Evolutionary conservation across 2,329 filamentous ascomycete species (phyloP), one percentile per base, ranked within the genome.

Genomic region (Xylaria arbuscula): DNA sequence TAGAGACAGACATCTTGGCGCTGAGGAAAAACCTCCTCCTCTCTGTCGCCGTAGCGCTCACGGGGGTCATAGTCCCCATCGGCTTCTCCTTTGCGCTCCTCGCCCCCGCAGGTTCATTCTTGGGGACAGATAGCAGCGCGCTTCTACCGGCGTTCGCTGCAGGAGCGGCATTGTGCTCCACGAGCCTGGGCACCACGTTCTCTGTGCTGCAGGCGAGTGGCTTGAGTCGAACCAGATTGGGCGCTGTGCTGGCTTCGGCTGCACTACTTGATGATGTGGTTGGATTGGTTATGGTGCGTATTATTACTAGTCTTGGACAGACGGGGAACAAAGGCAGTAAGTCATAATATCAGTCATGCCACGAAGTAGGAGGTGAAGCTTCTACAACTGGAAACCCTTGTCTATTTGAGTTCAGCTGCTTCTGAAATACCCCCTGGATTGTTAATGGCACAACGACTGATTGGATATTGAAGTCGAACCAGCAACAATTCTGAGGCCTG

Each of bases 241-340:
- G 93, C 81, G 65, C 88, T 80, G 87, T 96, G 0, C 83, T 94
- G 0, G 87, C 88, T 2, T 90, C 87, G 67, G 92, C 92, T 0
- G 93, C 92, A 0, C 92, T 96, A 87, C 87, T 96, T 80, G 93
- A 96, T 76, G 92, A 96, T 79, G 89, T 95, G 0, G 86, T 92
- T 1, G 92, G 92, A 0, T 81, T 95, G 10, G 87, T 94, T 8
- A 91, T 95, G 87, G 90, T 93, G 0, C 88, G 93, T 72, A 86
- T 95, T 54, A 90, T 96, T 24, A 87, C 90, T 0, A 90, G 89
- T 55, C 81, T 95, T 0, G 90, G 78, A 62, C 38, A 64, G 24
- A 56, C 32, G 6, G 76, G 54, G 53, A 62, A 69, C 9, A 47
- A 22, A n/a, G 50, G 64, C 8, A 60, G 68, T 69, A 64, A 66